Percentiles rank a stretch among this genome's conserved stretches.
Conservation (phyloP, 129 eudicot genomes). For the carrot (Daucus carota) region DNA sequence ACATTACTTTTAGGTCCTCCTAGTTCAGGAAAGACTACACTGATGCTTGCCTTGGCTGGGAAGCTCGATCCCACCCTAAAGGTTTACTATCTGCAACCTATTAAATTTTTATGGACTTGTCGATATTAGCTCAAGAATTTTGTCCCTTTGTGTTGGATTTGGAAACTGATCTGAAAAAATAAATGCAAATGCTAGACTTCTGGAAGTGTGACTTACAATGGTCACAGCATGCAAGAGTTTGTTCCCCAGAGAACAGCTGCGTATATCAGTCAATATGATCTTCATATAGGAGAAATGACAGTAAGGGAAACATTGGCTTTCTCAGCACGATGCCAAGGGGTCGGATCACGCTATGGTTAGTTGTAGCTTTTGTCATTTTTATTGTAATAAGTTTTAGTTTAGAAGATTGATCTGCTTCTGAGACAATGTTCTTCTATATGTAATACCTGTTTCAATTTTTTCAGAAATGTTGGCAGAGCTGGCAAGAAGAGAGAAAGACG, state of each 20-base stretch:
- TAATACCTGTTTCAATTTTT: neutral
- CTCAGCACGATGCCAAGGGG: conserved; percentile 22
- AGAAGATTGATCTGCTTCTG: neutral
- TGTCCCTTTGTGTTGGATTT: neutral
- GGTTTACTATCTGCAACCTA: conserved; percentile 20
- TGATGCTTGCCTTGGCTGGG: conserved; percentile 69
- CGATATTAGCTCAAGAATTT: neutral
- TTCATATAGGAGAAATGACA: conserved; percentile 17
- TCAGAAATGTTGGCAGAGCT: conserved; percentile 73
- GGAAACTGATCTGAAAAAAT: neutral
- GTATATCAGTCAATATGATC: conserved; percentile 16
- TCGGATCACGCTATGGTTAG: conserved; percentile 19
- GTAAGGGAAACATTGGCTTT: conserved; percentile 20
- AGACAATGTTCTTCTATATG: neutral
- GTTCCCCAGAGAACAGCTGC: conserved; percentile 20
- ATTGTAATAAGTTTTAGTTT: neutral
- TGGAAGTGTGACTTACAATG: conserved; percentile 17
- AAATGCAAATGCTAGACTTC: neutral
- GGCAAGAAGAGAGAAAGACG: conserved; percentile 76
- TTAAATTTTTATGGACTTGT: neutral
- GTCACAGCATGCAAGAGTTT: conserved; percentile 16
- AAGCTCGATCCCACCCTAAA: conserved; percentile 39
- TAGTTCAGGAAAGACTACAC: conserved; percentile 76
- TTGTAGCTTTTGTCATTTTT: neutral
- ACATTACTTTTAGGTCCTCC: conserved; percentile 91